Conservation (phyloP, 306 rosid species). For the Fragaria nilgerrensis region DNA sequence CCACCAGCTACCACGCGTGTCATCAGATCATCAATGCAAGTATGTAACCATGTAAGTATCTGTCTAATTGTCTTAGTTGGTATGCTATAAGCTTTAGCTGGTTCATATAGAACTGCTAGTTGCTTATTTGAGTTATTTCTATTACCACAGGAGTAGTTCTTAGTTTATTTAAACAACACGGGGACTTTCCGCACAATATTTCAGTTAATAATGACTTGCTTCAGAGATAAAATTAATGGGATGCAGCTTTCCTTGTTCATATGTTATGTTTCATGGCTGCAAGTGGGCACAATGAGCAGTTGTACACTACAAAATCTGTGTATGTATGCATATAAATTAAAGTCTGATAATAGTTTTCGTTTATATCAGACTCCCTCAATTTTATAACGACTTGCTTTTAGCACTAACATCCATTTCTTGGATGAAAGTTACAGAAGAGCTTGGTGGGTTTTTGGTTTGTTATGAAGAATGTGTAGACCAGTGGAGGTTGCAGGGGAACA, state of each 20-base stretch:
- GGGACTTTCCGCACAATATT: not conserved
- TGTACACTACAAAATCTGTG: not conserved
- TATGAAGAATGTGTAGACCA: not conserved
- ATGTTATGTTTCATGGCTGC: not conserved
- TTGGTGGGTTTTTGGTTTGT: slow-evolving; percentile 8
- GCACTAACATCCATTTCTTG: not conserved
- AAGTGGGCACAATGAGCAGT: not conserved
- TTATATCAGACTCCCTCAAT: not conserved
- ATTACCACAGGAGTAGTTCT: not conserved
- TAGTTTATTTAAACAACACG: not conserved
- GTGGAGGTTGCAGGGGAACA: not conserved
- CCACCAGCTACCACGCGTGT: too few relatives aligned
- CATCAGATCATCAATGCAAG: not conserved
- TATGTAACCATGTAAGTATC: too few relatives aligned
- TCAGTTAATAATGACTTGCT: not conserved
- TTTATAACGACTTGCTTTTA: not conserved
- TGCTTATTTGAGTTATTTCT: not conserved
- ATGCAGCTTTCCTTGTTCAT: not conserved
- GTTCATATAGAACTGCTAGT: not conserved
- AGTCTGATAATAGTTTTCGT: not conserved
- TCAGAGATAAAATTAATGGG: not conserved
- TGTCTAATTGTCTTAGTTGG: not conserved
- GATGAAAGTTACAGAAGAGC: slow-evolving; percentile 17
- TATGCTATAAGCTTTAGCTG: not conserved
- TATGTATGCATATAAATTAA: not conserved